Percentiles rank a stretch among this genome's conserved stretches.
phyloP scores from a whole-genome alignment of 2,329 filamentous ascomycete genomes.

The Harringtonia lauricola region DNA sequence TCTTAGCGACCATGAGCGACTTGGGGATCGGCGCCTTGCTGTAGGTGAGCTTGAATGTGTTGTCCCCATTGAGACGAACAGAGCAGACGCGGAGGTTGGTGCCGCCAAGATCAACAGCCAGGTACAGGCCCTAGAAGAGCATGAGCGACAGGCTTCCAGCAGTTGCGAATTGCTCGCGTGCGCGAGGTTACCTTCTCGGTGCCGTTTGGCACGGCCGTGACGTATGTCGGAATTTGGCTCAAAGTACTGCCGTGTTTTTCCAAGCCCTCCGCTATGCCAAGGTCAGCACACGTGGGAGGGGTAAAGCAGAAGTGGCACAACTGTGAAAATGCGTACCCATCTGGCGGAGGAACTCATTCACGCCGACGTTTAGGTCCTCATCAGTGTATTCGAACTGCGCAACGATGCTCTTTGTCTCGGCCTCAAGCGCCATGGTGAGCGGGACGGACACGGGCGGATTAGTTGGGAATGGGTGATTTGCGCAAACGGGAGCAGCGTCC shows the following conservation, averaged over 20 bases:
- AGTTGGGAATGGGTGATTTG: constrained; percentile 44
- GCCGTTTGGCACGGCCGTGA: constrained; percentile 90
- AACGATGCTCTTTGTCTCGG: constrained; percentile 70
- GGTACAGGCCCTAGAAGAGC: constrained; percentile 67
- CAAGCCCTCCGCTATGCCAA: constrained; percentile 63
- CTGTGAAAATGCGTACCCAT: constrained; percentile 44
- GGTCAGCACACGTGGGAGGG: not conserved
- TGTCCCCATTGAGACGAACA: constrained; percentile 84
- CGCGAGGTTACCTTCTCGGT: constrained; percentile 93
- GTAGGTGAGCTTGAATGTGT: constrained; percentile 86
- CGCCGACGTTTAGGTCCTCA: constrained; percentile 66
- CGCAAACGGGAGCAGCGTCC: constrained; percentile 35
- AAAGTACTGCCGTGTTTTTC: constrained; percentile 66
- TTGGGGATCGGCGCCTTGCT: constrained; percentile 86
- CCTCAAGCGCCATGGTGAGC: constrained; percentile 49
- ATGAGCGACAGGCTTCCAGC: not conserved
- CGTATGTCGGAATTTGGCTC: constrained; percentile 95
- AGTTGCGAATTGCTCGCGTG: too few species aligned
- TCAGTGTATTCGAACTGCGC: constrained; percentile 77
- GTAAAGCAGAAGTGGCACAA: not conserved
- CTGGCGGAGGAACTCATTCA: constrained; percentile 76
- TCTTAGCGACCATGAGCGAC: constrained; percentile 82
- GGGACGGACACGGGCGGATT: constrained; percentile 41
- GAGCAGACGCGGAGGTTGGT: constrained; percentile 99
- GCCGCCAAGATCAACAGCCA: constrained; percentile 94